Evolutionary conservation across 1,139 yeast species (phyloP), one percentile per base, ranked within the genome.

Genomic region (Nakaseomyces sp.): DNA sequence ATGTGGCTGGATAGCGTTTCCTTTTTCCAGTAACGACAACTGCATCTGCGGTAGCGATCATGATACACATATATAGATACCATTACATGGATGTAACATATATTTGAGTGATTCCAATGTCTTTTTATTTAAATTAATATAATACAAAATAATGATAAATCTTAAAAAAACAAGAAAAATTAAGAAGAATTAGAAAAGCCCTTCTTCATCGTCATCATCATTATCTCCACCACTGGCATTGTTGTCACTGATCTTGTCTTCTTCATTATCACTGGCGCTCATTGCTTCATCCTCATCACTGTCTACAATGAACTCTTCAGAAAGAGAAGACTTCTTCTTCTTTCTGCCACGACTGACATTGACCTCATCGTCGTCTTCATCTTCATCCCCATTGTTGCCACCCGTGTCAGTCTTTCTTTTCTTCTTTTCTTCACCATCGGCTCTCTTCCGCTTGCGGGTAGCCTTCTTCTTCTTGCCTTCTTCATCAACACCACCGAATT

Each of bases 251-350:
- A 22, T 9, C 6, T 22, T 22, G 25, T 22, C 25, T 9, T 22
- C 25, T 22, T 39, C 39, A 12, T 33, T 36, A 61, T 32, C 43
- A 28, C 45, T 49, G 17, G 12, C 18, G 17, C 38, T 35, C 38
- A 35, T 31, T 12, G 4, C 33, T 10, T 45, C 63, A 29, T 65
- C 77, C 40, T 73, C 80, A 47, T 76, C 81, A 58, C 79, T 74
- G 50, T 75, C 81, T 32, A 68, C 70, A 45, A 77, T 71, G 45
- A 67, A 65, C 52, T 76, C 82, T 29, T 53, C 52, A 1, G 64
- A 59, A 17, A 57, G 46, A 5, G 66, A 65, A 6, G 78, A 71
- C 47, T 67, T 68, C 49, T 65, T 70, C 46, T 64, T 64, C 44
- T 52, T 50, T 45, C 61, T 65, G 50, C 59, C 63, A 38, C 55